phyloP scores from a whole-genome alignment of 2,329 filamentous ascomycete genomes.

The Colletotrichum lupini region DNA sequence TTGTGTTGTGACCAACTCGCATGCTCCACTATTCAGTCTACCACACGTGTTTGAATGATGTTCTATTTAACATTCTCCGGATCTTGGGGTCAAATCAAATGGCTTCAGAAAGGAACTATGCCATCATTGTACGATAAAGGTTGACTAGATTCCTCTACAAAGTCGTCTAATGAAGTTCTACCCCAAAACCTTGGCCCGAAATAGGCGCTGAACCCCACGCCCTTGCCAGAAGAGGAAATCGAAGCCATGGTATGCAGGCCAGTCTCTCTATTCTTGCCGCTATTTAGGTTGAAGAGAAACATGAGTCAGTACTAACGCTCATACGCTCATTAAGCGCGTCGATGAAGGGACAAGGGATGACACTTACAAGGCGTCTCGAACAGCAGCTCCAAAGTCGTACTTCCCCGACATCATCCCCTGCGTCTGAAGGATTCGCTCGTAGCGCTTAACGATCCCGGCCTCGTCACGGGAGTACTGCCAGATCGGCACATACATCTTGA shows the following conservation, averaged over 20 bases:
- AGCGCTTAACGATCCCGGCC: neutral
- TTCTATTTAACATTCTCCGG: too few species aligned
- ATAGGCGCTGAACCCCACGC: constrained; percentile 10
- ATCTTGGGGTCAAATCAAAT: neutral
- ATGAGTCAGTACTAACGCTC: neutral
- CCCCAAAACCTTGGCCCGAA: constrained; percentile 23
- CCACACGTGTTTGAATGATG: too few species aligned
- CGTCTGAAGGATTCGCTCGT: constrained; percentile 1
- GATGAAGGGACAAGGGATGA: neutral
- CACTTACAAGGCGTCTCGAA: constrained; percentile 25
- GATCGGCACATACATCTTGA: constrained; percentile 40
- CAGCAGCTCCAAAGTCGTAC: neutral
- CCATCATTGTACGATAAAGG: neutral
- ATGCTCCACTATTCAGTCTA: too few species aligned
- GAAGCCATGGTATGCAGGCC: constrained; percentile 23
- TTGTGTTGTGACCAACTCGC: too few species aligned
- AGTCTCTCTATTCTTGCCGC: neutral
- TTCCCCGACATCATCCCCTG: constrained; percentile 13
- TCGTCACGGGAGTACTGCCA: constrained; percentile 32
- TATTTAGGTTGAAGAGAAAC: neutral
- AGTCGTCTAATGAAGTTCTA: neutral
- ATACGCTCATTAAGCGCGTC: neutral
- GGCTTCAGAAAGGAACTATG: neutral
- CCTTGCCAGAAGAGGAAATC: constrained; percentile 8
- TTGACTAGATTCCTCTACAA: neutral